Base-by-base conservation (phyloP, 169 alveolate genomes). In the Plasmodium sp. region DNA sequence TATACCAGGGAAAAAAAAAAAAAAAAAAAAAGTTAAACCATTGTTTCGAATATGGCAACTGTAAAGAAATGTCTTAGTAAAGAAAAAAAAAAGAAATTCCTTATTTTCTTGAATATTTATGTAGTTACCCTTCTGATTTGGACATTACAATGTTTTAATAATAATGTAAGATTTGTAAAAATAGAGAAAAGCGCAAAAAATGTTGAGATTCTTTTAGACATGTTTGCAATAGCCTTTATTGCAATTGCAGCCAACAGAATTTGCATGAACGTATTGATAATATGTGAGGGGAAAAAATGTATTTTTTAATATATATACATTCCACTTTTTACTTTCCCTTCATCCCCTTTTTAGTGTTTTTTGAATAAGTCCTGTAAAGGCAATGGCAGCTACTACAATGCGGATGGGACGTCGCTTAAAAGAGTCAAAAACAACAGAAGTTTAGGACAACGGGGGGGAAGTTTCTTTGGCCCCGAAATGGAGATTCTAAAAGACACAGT, bases 81-180 rank as follows among this genome's bases (percentile, higher is more conserved):
- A 51, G 84, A 6, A 43, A 45, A 45, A 45, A 80, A n/a, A 16
- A 39, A 43, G 0, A 80, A 27, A 22, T 18, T 80, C 36, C 34
- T 4, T 7, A 16, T 43, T 43, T 43, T 33, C 4, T 33, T 43
- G 27, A 80, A 80, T 80, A 39, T 80, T 43, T 36, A 3, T 51
- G 39, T 80, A 80, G 51, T 41, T 39, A 43, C 84, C 51, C 36
- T 80, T 80, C 56, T 80, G 41, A 41, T 80, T 80, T 80, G 62
- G 71, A 45, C 71, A 36, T 43, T 80, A 80, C 62, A 80, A 43
- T 80, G 84, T 80, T 80, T 80, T 80, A 43, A 80, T 80, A 80
- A 80, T 80, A 80, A 80, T 33, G 84, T 80, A 80, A n/a, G 84
- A 43, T 43, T 27, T 27, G 39, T 22, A 67, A 67, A 22, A 67